These are phyloP conservation scores for Trapa bicornis DNA, from an alignment of 345 rosid species.

Conservation along the genomic window DNA sequence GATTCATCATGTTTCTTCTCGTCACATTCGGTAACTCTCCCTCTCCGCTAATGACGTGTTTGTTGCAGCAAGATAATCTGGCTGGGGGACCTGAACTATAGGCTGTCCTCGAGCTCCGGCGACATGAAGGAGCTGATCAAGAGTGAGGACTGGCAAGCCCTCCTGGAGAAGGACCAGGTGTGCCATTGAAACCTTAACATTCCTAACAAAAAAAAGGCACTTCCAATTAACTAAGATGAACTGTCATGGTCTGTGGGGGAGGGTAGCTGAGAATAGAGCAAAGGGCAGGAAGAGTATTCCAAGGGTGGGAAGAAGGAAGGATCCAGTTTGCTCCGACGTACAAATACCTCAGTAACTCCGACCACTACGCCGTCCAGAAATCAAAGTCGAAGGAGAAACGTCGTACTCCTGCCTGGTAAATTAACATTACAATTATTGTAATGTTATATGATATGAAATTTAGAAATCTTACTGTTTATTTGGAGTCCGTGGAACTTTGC, in stretches of 20 bases:
- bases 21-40: neutral
- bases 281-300: slow-evolving; percentile 58
- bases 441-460: no score
- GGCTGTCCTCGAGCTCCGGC: slow-evolving; percentile 35
- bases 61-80: slow-evolving; percentile 55
- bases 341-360: slow-evolving; percentile 62
- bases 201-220: no score
- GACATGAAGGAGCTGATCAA: slow-evolving; percentile 39
- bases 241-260: neutral
- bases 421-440: no score
- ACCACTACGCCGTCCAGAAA: slow-evolving; percentile 48
- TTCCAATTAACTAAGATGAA: no score
- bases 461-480: no score
- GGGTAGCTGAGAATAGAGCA: slow-evolving; percentile 65
- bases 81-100: slow-evolving; percentile 98
- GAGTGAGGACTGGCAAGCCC: slow-evolving; percentile 64
- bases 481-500: slow-evolving; percentile 4
- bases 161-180: slow-evolving; percentile 83
- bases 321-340: slow-evolving; percentile 87
- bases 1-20: slow-evolving; percentile 7
- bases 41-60: neutral
- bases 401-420: slow-evolving; percentile 83
- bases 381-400: slow-evolving; percentile 52
- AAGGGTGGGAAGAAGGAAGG: slow-evolving; percentile 87
- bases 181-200: no score